Evolutionary conservation across 2,329 filamentous ascomycete genomes (phyloP), one percentile per base, ranked within the genome.

Genomic region (Sclerotinia borealis): DNA sequence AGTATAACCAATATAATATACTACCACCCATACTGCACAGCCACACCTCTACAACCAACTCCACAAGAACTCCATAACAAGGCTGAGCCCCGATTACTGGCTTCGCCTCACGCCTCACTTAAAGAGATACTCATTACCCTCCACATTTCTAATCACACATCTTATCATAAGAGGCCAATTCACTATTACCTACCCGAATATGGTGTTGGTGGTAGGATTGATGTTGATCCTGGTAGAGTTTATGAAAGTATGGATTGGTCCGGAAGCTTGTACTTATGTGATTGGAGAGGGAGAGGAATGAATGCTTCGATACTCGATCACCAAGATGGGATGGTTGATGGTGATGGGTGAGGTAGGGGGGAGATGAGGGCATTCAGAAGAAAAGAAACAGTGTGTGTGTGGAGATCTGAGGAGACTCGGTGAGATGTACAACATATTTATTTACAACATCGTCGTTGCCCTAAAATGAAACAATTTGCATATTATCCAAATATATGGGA

Each of bases 181-280:
- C 70, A 90, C 85, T 9, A 83, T 91, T 65, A 81, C 81, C 25
- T 91, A 89, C 70, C 88, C 87, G 0, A 75, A 0, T 86, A 85
- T 65, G 79, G 81, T 0, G 79, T 81, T 1, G 88, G 88, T 1
- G 82, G 82, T 47, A 78, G 87, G 45, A 76, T 90, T 43, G 87
- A 91, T 71, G 86, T 91, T 4, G 85, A 86, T 36, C 85, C 86
- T 2, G 79, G 81, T 9, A 79, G 81, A 63, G 73, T 83, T 15
- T 88, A 91, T 69, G 87, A 91, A 91, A 75, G 88, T 91, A 1
- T 90, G 86, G 84, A 81, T 90, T 52, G 87, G 88, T 1, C 68
- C 74, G 1, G 77, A 83, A 65, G 88, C 88, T 0, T 91, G 88
- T 73, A 89, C 85, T 3, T 88, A 87, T 76, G 85, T 86, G 10